Evolutionary conservation across 371 early-diverging fungal species (phyloP).

Genomic region (Apophysomyces sp.): DNA sequence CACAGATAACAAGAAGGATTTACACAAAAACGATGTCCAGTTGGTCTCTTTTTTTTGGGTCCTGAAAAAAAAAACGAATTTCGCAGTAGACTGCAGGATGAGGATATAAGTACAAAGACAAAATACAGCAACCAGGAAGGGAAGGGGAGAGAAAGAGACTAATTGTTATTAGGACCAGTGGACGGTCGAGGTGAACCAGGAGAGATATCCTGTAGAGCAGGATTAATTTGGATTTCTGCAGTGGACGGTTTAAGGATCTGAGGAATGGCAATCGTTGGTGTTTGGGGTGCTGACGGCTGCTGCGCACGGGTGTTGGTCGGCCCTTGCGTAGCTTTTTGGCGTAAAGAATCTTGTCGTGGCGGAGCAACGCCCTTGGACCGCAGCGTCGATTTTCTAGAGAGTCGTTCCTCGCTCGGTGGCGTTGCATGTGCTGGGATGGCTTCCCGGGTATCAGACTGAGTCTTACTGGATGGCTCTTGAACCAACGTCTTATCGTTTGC

Average conservation of each 20-base stretch:
- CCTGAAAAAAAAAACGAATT: not conserved
- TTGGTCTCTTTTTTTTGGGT: too few species aligned
- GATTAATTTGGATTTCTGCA: not conserved
- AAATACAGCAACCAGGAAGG: not conserved
- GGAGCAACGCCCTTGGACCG: not conserved
- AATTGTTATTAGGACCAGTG: not conserved
- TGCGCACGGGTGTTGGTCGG: not conserved
- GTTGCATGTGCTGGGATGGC: not conserved
- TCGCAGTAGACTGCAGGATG: not conserved
- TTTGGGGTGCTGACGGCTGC: constrained; percentile 11
- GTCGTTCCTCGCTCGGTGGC: not conserved
- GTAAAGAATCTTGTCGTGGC: constrained; percentile 18
- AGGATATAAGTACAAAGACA: not conserved
- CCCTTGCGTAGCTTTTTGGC: not conserved
- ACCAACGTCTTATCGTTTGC: not conserved
- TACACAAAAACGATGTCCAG: too few species aligned
- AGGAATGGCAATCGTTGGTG: constrained; percentile 17
- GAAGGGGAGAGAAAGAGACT: not conserved
- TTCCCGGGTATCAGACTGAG: not conserved
- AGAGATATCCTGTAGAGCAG: not conserved
- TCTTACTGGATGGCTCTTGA: not conserved
- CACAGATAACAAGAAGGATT: too few species aligned
- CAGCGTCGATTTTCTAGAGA: not conserved
- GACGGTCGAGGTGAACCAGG: not conserved
- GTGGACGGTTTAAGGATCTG: not conserved